Conservation (phyloP, 371 early-diverging fungal genomes). For the Globomyces sp. region DNA sequence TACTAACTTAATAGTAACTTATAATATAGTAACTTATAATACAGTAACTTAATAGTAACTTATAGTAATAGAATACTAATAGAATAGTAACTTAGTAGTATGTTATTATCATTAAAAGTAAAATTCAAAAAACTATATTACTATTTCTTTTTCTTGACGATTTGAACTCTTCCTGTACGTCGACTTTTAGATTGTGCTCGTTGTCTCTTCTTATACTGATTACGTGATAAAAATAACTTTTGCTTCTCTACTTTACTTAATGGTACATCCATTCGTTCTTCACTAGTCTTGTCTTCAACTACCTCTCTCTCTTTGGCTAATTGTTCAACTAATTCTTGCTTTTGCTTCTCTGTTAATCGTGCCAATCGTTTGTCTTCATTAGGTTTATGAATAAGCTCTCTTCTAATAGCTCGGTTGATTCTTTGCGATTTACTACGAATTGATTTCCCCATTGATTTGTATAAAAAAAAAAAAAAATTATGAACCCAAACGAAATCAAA, state of each 20-base stretch:
- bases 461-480: constrained; percentile 13
- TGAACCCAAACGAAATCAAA: neutral
- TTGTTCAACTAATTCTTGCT: neutral
- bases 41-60: too few species aligned
- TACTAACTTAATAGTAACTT: too few species aligned
- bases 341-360: neutral
- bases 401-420: constrained; percentile 16
- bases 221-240: constrained; percentile 9
- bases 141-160: too few species aligned
- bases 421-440: constrained; percentile 10
- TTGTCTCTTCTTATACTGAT: constrained; percentile 14
- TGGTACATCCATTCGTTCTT: constrained; percentile 4
- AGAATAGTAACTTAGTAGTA: too few species aligned
- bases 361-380: constrained; percentile 9
- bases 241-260: constrained; percentile 12
- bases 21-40: too few species aligned
- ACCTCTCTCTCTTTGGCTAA: neutral
- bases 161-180: too few species aligned
- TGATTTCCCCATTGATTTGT: constrained; percentile 15
- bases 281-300: neutral
- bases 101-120: too few species aligned
- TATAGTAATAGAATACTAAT: too few species aligned
- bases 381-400: constrained; percentile 15
- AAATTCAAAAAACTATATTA: too few species aligned
- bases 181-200: too few species aligned